A percentile compares a stretch with the other conserved stretches of the same genome.
These are phyloP conservation scores for Collybiopsis confluens DNA, from an alignment of 768 basidiomycete species.

Conservation along the genomic window DNA sequence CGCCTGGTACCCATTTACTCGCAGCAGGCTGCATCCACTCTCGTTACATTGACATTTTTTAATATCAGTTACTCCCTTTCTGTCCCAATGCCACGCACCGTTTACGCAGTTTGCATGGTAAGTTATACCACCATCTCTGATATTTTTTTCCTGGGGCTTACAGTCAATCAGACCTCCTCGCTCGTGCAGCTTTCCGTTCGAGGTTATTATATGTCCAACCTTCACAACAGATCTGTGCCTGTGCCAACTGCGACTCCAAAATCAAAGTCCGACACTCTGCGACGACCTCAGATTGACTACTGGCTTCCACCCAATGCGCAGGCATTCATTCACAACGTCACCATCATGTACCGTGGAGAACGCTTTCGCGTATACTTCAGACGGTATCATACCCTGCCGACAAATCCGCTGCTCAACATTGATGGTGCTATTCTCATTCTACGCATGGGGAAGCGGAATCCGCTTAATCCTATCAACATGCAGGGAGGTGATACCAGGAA, in stretches of 20 bases:
- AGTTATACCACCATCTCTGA: too few species aligned
- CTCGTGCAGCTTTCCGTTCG: background rate
- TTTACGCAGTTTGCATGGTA: too few species aligned
- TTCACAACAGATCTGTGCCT: background rate
- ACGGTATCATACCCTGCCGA: background rate
- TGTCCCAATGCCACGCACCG: too few species aligned
- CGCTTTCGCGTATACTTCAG: background rate
- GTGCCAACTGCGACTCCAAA: background rate
- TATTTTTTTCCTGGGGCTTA: background rate
- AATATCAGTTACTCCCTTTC: background rate
- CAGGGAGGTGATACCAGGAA: background rate
- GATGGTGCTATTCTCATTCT: background rate
- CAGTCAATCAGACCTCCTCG: background rate
- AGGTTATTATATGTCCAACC: background rate
- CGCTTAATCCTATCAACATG: background rate
- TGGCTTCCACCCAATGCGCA: background rate
- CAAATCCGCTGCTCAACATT: background rate
- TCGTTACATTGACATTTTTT: background rate
- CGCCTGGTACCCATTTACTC: background rate
- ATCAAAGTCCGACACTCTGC: background rate
- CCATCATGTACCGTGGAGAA: background rate
- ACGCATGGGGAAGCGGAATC: background rate
- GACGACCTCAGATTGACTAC: background rate
- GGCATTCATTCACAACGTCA: background rate
- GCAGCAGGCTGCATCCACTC: background rate